Evolutionary conservation across 257 asterid species (phyloP).

Genomic region (Plantago elongata): DNA sequence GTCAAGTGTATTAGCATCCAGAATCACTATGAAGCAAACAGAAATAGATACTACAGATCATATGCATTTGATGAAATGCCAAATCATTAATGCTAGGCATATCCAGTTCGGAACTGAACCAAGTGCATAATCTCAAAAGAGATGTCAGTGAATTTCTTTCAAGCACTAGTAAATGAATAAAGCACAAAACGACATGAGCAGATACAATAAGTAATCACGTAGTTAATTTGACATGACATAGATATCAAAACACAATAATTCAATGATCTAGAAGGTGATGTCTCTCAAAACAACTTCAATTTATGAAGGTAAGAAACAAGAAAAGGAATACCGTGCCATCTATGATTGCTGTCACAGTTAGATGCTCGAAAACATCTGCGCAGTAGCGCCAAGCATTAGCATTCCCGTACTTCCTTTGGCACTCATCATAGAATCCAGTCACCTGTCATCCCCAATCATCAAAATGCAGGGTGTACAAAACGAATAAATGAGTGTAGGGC

Average conservation of each 20-base stretch:
- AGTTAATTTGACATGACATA: neutral
- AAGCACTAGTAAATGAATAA: neutral
- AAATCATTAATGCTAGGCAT: too few relatives aligned
- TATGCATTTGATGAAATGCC: neutral
- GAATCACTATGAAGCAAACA: slow-evolving; percentile 3
- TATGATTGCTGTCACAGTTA: slow-evolving; percentile 87
- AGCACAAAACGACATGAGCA: slow-evolving; percentile 2
- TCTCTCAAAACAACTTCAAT: neutral
- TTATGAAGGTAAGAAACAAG: slow-evolving; percentile 8
- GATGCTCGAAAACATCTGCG: slow-evolving; percentile 96
- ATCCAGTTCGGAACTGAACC: too few relatives aligned
- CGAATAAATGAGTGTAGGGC: too few relatives aligned
- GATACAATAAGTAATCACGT: neutral
- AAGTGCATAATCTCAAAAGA: slow-evolving; percentile 2
- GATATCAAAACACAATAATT: slow-evolving; percentile 5
- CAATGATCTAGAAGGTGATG: slow-evolving; percentile 7
- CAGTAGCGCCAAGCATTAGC: slow-evolving; percentile 99
- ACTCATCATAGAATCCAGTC: slow-evolving; percentile 97
- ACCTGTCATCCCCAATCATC: slow-evolving; percentile 45
- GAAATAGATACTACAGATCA: neutral
- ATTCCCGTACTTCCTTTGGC: slow-evolving; percentile 94
- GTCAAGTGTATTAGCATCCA: slow-evolving; percentile 3
- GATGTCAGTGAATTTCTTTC: slow-evolving; percentile 8
- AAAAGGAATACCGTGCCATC: slow-evolving; percentile 79
- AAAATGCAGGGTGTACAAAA: slow-evolving; percentile 5